Evolutionary conservation across 1,284 basidiomycete species (phyloP), one percentile per base, ranked within the genome.

Genomic region (Puccinia sorghi): DNA sequence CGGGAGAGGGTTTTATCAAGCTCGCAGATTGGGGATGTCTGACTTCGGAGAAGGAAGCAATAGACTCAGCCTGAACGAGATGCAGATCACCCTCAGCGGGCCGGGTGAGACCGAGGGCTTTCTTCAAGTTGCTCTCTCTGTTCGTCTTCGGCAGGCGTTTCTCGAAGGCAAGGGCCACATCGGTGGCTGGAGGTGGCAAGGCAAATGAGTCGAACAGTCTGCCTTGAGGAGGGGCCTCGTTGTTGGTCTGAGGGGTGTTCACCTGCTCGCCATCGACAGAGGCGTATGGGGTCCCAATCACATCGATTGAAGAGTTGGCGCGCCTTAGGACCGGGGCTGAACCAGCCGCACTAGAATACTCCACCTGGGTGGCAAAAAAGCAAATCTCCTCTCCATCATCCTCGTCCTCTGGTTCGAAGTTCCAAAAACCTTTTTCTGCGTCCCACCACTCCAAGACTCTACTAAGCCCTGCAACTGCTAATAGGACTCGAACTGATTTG

Each of bases 361-460:
- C 88, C 0, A 93, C 90, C 83, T 94, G 94, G 83, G 93, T 90
- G 78, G 97, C 92, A 83, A 96, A 96, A 80, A 90, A 89, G 74
- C 96, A 87, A 0, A 92, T 92, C 81, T 97, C 94, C 80, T 91
- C 90, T 8, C 80, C 81, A 80, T 88, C 86, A 67, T 82, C 81
- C 56, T 85, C 86, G 74, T 94, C 92, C 72, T 85, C 85, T 72
- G 94, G 93, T 80, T 96, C 94, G 83, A 98, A 98, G 83, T 97
- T 97, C 97, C 97, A 99, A 85, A 99, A 99, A 81, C 95, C 93
- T 84, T 96, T 96, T 86, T 99, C 97, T n/a, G 96, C 96, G 66
- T 97, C 94, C 96, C 96, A 99, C 97, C 97, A 99, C 84, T 99
- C 97, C 80, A 98, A 90, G 39, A 99, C 96, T 78, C 97, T 92